Base-by-base conservation (phyloP, 2,329 filamentous ascomycete genomes). In the Coniella lustricola region DNA sequence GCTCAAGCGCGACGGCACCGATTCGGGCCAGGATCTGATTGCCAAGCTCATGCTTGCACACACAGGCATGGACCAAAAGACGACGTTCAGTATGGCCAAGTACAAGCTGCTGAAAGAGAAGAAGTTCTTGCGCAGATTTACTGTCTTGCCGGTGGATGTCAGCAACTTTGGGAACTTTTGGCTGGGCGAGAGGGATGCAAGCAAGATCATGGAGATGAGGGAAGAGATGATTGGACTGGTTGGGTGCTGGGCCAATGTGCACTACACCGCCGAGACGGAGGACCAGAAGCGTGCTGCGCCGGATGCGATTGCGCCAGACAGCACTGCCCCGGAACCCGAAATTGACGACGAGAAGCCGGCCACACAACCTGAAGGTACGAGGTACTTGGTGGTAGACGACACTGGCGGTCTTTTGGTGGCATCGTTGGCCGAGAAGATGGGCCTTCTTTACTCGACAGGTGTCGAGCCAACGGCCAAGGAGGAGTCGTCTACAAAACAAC, bases 91-190 rank as follows among this genome's bases (percentile, higher is more conserved):
- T 2, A 73, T 96, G 50, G 90, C 91, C 37, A 98, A 98, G 66
- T 98, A 98, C 68, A 95, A 93, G 60, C 72, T 97, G 16, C 76
- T 95, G 39, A 98, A 98, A 71, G 85, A 87, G 55, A 90, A 84
- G 63, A 98, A 98, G 67, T 97, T 95, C 64, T 77, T 97, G 55
- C 84, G 86, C 59, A 77, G 90, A 12, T 97, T 98, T 61, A 88
- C 86, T 0, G 80, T 93, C 1, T 66, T 95, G 44, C 91, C 91
- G 0, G 69, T 97, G 57, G 90, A 96, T 60, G 81, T 94, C 13
- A 76, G 82, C 0, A 76, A 81, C 55, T 71, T 97, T 53, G 81
- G 82, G 17, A 79, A 89, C 56, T 94, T 85, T 72, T 74, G 91
- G 60, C 68, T 95, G 43, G 75, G 84, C 49, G 87, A 94, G 58